Conservation (phyloP, 805 yeast species). For the Saccharomycopsis fermentans region DNA sequence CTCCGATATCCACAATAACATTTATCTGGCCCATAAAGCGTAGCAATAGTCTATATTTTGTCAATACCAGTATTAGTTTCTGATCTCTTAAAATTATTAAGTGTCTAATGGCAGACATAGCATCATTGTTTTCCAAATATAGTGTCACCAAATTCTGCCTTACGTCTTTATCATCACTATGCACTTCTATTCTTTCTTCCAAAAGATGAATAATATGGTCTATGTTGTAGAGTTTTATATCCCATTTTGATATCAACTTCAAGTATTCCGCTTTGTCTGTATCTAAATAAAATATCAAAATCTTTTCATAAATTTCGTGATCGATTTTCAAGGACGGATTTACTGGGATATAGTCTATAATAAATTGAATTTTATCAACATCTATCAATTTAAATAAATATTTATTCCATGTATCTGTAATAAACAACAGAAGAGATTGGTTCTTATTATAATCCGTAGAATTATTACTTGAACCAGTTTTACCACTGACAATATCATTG, state of each 20-base stretch:
- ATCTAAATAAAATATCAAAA: constrained; percentile 38
- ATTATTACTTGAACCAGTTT: not conserved
- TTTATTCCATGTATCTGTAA: constrained; percentile 47
- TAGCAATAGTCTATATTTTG: constrained; percentile 51
- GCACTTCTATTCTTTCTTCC: constrained; percentile 34
- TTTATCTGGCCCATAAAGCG: constrained; percentile 42
- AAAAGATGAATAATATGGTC: constrained; percentile 34
- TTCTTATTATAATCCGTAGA: constrained; percentile 21
- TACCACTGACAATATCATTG: not conserved
- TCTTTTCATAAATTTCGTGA: constrained; percentile 34
- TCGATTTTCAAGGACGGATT: constrained; percentile 28
- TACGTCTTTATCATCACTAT: constrained; percentile 25
- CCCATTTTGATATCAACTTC: constrained; percentile 47
- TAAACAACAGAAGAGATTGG: constrained; percentile 16
- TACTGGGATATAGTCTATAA: constrained; percentile 50
- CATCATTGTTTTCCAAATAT: constrained; percentile 48
- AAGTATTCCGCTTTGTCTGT: constrained; percentile 30
- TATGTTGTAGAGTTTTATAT: constrained; percentile 39
- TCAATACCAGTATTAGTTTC: constrained; percentile 45
- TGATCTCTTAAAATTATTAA: constrained; percentile 47
- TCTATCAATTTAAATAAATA: constrained; percentile 49
- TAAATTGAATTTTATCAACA: constrained; percentile 32
- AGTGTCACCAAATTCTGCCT: constrained; percentile 40
- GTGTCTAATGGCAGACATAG: constrained; percentile 54
- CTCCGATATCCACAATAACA: constrained; percentile 35